Evolutionary conservation across 305 asterid species (phyloP), one percentile per base, ranked within the genome.

Genomic region (Solanum hybrid): DNA sequence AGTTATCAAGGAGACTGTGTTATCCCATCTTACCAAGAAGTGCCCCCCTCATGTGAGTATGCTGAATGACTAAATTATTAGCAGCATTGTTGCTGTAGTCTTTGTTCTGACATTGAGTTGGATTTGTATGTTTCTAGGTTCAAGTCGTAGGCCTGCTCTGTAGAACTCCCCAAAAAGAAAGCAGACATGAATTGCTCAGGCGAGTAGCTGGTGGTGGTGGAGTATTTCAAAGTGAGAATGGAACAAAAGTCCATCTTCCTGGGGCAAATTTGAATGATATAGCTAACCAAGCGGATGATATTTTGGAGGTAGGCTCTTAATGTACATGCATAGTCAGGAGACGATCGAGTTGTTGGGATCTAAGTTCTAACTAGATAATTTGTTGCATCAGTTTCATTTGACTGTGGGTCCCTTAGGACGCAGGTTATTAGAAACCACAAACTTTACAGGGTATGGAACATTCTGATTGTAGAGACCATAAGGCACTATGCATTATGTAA

Each of bases 131-230:
- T 27, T 92, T 89, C 85, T 91, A 96, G 99, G 99, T 95, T 93
- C 99, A 97, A 96, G 98, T 97, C 84, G 91, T 97, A 88, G 99
- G 99, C 90, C 90, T 96, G 91, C 99, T 96, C 90, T 97, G 99
- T 92, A 93, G 98, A 93, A 97, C 99, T 84, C 99, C 99, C 64
- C 90, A 90, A 86, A 97, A 96, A 92, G 99, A 96, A 90, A 96
- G 99, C 93, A 94, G 99, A 76, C 98, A 95, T 10, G 99, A 97
- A 93, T 91, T 97, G 87, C 91, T 97, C 78, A 94, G 99, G 94
- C 95, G 99, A 90, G 99, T 97, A 86, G 99, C 99, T 89, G 98
- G 95, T 16, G 99, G 99, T 86, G 99, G 99, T 84, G 98, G 99
- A 89, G 98, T 92, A 81, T 97, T 97, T 91, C 88, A 94, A 91